Base-by-base conservation (phyloP, 441 rosid genomes). In the Euphorbia schlechtendalii region DNA sequence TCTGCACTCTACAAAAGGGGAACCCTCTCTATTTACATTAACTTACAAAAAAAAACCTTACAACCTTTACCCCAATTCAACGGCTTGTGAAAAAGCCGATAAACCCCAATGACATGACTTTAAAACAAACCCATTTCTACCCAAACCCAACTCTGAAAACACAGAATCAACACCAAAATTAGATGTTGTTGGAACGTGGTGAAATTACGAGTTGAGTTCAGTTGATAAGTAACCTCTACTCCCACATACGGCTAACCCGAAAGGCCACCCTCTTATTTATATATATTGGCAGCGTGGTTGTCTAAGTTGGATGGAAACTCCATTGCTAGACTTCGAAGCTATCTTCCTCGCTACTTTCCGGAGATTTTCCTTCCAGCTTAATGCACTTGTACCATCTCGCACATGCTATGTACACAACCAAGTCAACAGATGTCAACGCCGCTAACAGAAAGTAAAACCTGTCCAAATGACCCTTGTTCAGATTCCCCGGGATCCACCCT, bases 401-500 rank as follows among this genome's bases (percentile, higher is more conserved):
- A 72, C 93, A 84, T 18, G 68, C 80, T 34, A 89, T 38, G 65
- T 95, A 95, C 49, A 89, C 70, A 49, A 74, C 77, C 22, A 95
- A 71, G 78, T 95, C 95, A 9, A 80, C 21, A 17, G 80, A 63
- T 10, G 98, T 95, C 55, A 95, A 74, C 8, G 71, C 89, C 15
- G 98, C 99, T 18, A 95, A 69, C 49, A 95, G 89, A 84, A 95
- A 95, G 78, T 83, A 95, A 68, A 95, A 95, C 70, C 99, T 77
- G 70, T 95, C 98, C 6, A 95, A 77, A 74, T 95, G 99, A 63
- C 99, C 99, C 70, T 63, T 85, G 90, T 95, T 95, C 34, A 95
- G 88, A 71, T 95, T 86, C 59, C 95, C 85, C 0, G 99, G 97
- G 38, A 95, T 88, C 99, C 98, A 92, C 64, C 99, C 99, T 0